Base-by-base conservation (phyloP, 2,329 filamentous ascomycete species). In the Ramularia endophylla region DNA sequence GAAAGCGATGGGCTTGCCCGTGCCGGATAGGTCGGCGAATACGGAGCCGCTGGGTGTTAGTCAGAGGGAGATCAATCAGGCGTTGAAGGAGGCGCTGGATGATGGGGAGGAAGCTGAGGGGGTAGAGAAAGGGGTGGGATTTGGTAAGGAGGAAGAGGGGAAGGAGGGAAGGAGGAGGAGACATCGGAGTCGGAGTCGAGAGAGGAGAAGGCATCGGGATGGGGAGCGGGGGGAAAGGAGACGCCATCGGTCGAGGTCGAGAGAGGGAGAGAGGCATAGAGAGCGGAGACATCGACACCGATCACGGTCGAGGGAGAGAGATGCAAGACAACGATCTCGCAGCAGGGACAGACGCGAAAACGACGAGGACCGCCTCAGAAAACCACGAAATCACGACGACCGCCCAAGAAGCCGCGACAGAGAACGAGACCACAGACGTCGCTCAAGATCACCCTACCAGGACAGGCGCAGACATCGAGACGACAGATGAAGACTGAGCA, bases 1-100 rank as follows among this genome's bases (percentile, higher is more conserved):
- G 3, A 75, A 72, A 32, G 89, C 89, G 0, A 69, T 98, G 40
- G 92, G 92, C 0, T 68, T 95, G 20, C 87, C 87, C 0, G 73
- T 84, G 2, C 77, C 82, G 1, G 75, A 78, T 36, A 69, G 70
- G 1, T 76, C 75, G 2, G 77, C 76, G 35, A 80, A 80, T 47
- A 47, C 73, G 54, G 69, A 67, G 15, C 74, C 85, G 0, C 64
- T 94, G 8, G 82, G 80, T 29, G 59, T 57, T 5, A 74, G 61
- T 28, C 61, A 83, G 19, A 74, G 69, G 3, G 73, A 79, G 44
- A 67, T 80, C n/a, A 69, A 74, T 43, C 71, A 70, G 44, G 73
- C 70, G 6, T 62, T 80, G 28, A 74, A 67, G 41, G 69, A 73
- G 46, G 66, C 62, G 4, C 58, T 68, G 33, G 64, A 54, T 8